Evolutionary conservation across 352 stramenopile species (phyloP), one percentile per base, ranked within the genome.

Genomic region (Globisporangium rhizosaccharum): DNA sequence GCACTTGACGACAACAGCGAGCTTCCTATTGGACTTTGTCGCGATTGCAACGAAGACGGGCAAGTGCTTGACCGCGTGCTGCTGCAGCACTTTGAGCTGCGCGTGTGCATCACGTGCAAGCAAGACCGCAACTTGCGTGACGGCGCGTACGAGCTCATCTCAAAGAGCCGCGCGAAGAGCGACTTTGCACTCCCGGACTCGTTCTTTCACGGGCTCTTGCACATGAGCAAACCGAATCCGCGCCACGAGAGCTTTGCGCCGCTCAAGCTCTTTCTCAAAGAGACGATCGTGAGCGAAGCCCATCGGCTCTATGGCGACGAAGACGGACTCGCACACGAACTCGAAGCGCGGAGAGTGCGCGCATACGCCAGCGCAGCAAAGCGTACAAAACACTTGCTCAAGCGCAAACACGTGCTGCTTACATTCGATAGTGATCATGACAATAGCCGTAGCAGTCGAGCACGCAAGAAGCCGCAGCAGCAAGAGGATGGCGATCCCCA

Each of bases 171-270:
- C 14, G 80, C 78, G 28, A 82, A 79, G 53, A 45, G 41, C 20
- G 80, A 88, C 39, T 90, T 75, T 51, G 75, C 75, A 37, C 62
- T 90, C 10, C 80, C 80, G 1, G 80, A 87, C 39, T 88, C 78
- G 33, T 73, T 73, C 45, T 89, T 89, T 58, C 39, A 71, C 18
- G 68, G 71, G 0, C 51, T 88, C 39, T 66, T 72, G 37, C 70
- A 76, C 46, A 49, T 86, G n/a, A 52, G 48, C 14, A 87, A 87
- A 59, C 70, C 75, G 17, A 90, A 90, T 51, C 80, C 80, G 30
- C 76, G 62, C 33, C 75, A 90, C 41, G 76, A 87, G 61, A 74
- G 67, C 30, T 90, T 88, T 63, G 76, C 75, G 28, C 78, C 80
- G 17, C 36, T 90, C 12, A 85, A 88, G 52, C 57, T 90, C 36